These are phyloP conservation scores for Elongisporangium undulatum DNA, from an alignment of 352 stramenopile species.

Conservation along the genomic window DNA sequence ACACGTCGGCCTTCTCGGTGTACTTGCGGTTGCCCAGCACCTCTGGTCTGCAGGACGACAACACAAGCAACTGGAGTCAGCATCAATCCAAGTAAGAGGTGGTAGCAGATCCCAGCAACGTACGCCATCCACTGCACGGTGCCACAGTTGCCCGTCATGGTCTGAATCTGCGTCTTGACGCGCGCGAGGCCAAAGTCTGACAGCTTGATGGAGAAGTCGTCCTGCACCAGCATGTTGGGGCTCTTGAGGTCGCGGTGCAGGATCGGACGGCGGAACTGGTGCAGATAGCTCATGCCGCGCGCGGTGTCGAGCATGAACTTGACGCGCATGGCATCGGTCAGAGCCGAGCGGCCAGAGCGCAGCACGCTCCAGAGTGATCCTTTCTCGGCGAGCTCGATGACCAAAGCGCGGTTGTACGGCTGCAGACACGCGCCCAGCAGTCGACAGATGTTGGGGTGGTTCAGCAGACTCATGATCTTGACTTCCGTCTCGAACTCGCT, in stretches of 20 bases:
- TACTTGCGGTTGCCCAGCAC: slow-evolving; percentile 90
- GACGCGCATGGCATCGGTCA: slow-evolving; percentile 36
- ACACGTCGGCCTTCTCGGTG: slow-evolving; percentile 93
- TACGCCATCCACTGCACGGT: slow-evolving; percentile 89
- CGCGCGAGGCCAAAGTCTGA: slow-evolving; percentile 89
- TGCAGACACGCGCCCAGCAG: slow-evolving; percentile 94
- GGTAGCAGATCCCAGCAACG: slow-evolving; percentile 16
- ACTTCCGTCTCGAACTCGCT: slow-evolving; percentile 79
- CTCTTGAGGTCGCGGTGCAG: slow-evolving; percentile 90
- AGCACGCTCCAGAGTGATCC: slow-evolving; percentile 94
- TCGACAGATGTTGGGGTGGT: slow-evolving; percentile 97
- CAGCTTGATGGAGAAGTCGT: slow-evolving; percentile 87
- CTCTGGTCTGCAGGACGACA: slow-evolving; percentile 43
- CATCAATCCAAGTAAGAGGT: background rate
- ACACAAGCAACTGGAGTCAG: background rate
- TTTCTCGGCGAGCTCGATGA: slow-evolving; percentile 93
- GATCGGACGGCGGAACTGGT: slow-evolving; percentile 82
- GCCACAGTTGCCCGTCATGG: slow-evolving; percentile 90
- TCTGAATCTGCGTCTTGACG: slow-evolving; percentile 91
- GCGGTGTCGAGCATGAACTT: slow-evolving; percentile 75
- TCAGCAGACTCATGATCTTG: slow-evolving; percentile 87
- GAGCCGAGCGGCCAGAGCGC: slow-evolving; percentile 32
- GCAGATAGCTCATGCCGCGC: slow-evolving; percentile 86
- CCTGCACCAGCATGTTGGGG: slow-evolving; percentile 85
- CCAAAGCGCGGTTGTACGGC: slow-evolving; percentile 90